Conservation (phyloP, 2,329 filamentous ascomycete genomes). For the Aspergillus sclerotialis region DNA sequence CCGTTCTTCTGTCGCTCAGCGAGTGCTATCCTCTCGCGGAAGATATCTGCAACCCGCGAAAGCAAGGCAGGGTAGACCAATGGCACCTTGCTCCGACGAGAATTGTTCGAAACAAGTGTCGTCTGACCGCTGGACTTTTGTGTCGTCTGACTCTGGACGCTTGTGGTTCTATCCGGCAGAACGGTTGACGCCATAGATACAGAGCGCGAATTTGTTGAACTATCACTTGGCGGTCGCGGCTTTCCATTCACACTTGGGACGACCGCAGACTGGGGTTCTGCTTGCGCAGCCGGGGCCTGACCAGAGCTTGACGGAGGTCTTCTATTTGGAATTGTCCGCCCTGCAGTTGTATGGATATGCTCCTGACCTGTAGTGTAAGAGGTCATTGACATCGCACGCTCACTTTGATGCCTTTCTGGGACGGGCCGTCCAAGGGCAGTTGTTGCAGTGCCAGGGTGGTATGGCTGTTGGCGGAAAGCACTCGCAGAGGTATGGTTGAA, state of each 20-base stretch:
- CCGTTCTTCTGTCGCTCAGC: constrained; percentile 94
- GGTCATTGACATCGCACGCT: constrained; percentile 94
- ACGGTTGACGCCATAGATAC: constrained; percentile 84
- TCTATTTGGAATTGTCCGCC: constrained; percentile 78
- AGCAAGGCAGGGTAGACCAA: constrained; percentile 90
- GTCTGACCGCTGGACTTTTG: constrained; percentile 43
- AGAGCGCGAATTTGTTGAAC: constrained; percentile 49
- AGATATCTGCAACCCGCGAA: constrained; percentile 88
- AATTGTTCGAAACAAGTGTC: constrained; percentile 52
- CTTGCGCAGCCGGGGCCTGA: constrained; percentile 18
- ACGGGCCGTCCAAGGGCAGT: constrained; percentile 89
- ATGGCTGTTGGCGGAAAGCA: constrained; percentile 71
- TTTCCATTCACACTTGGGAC: constrained; percentile 24
- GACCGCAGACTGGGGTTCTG: constrained; percentile 47
- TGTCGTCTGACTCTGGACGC: constrained; percentile 49
- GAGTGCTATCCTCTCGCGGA: constrained; percentile 78
- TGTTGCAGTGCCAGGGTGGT: constrained; percentile 59
- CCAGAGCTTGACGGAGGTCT: constrained; percentile 50
- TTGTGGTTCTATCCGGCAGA: constrained; percentile 52
- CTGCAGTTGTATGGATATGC: constrained; percentile 73
- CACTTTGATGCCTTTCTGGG: constrained; percentile 85
- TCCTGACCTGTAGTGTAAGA: constrained; percentile 70
- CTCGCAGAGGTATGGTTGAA: constrained; percentile 64
- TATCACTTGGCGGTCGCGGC: constrained; percentile 38
- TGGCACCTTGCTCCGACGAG: constrained; percentile 60